Evolutionary conservation across 2,329 filamentous ascomycete genomes (phyloP).

Genomic region (Mollisia scopiformis): DNA sequence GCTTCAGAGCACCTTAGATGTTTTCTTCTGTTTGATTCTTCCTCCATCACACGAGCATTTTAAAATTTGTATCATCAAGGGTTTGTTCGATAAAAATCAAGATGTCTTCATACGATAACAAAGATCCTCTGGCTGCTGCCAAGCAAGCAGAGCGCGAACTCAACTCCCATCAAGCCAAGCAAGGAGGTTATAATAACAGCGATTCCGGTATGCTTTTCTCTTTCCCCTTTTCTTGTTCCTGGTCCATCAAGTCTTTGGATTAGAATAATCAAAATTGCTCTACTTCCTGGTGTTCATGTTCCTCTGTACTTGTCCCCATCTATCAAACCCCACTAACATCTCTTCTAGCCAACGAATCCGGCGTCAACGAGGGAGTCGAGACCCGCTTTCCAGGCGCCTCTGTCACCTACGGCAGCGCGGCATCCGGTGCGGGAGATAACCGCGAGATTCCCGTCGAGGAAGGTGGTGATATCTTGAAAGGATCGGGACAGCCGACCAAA

Average conservation of each 20-base stretch:
- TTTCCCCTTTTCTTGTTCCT: conserved; percentile 1
- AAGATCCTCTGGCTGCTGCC: conserved; percentile 46
- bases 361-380: conserved; percentile 45
- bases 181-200: conserved; percentile 36
- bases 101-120: conserved; percentile 44
- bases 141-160: conserved; percentile 51
- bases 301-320: background rate
- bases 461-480: conserved; percentile 44
- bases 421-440: conserved; percentile 48
- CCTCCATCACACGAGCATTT: background rate
- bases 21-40: background rate
- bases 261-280: background rate
- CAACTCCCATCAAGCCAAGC: conserved; percentile 44
- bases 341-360: conserved; percentile 46
- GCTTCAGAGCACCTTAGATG: background rate
- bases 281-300: background rate
- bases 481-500: conserved; percentile 44
- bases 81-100: background rate
- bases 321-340: background rate
- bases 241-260: background rate
- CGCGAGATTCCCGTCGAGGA: conserved; percentile 49
- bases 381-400: conserved; percentile 47
- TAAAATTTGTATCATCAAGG: conserved; percentile 13
- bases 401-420: conserved; percentile 46
- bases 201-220: conserved; percentile 40